Evolutionary conservation across 768 basidiomycete species (phyloP).

Genomic region (Termitomyces sp.): DNA sequence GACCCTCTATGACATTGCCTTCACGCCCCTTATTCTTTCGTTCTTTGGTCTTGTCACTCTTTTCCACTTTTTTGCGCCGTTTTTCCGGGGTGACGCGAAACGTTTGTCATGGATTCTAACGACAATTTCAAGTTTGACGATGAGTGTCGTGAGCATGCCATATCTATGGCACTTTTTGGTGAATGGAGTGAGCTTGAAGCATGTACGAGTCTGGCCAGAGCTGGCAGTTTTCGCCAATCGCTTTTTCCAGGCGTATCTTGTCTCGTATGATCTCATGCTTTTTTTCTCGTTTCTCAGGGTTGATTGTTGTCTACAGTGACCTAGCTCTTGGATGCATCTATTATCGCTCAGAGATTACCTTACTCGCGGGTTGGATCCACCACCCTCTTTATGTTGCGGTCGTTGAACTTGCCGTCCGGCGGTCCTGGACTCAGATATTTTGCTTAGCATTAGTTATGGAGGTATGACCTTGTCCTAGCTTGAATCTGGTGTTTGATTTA

Average conservation of each 20-base stretch:
- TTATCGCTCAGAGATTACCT: too few relatives aligned
- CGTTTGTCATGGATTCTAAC: too few relatives aligned
- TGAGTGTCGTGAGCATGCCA: not conserved
- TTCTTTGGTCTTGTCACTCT: too few relatives aligned
- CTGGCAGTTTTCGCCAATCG: not conserved
- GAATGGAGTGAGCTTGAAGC: slow-evolving; percentile 2
- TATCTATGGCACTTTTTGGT: not conserved
- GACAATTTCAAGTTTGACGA: too few relatives aligned
- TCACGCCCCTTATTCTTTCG: too few relatives aligned
- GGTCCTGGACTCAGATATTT: too few relatives aligned
- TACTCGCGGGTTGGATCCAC: too few relatives aligned
- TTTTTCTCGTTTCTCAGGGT: not conserved
- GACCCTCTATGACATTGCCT: too few relatives aligned
- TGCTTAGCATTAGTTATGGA: slow-evolving; percentile 23
- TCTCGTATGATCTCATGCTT: not conserved
- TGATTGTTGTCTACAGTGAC: slow-evolving; percentile 31
- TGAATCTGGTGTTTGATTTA: not conserved
- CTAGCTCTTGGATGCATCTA: slow-evolving; percentile 44
- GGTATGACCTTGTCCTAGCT: slow-evolving; percentile 21
- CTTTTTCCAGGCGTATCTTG: slow-evolving; percentile 4
- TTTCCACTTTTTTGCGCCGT: too few relatives aligned
- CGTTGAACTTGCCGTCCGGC: too few relatives aligned
- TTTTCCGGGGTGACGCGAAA: too few relatives aligned
- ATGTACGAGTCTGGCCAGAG: not conserved
- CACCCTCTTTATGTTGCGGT: too few relatives aligned